Conservation (phyloP, 176 grass and related monocot species). For the Oryza glaberrima region DNA sequence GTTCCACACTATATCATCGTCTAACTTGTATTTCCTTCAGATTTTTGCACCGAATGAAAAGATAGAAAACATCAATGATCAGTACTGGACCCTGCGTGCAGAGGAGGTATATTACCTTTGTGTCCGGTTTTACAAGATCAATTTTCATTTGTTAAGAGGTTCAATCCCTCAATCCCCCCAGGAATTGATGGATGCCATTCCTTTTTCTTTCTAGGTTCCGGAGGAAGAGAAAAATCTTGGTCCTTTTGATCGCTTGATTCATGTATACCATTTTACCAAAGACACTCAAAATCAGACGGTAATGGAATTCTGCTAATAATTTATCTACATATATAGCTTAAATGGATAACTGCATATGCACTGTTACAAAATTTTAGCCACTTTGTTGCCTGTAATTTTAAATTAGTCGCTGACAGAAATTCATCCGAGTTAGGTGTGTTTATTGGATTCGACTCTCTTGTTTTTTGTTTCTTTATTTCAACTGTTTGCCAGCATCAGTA, state of each 20-base stretch:
- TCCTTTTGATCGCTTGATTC: constrained; percentile 90
- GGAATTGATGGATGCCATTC: constrained; percentile 20
- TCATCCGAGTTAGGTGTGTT: constrained; percentile 7
- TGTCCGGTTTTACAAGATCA: constrained; percentile 26
- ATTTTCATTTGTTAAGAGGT: not conserved
- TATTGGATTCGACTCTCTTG: constrained; percentile 1
- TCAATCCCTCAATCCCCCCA: not conserved
- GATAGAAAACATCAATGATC: constrained; percentile 98
- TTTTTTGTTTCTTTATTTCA: constrained; percentile 9
- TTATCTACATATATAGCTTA: not conserved
- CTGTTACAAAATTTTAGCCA: not conserved
- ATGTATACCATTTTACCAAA: constrained; percentile 95
- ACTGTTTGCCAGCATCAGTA: not conserved
- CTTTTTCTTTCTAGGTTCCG: constrained; percentile 68
- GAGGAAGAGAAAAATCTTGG: constrained; percentile 95
- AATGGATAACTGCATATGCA: not conserved
- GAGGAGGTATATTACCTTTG: constrained; percentile 69
- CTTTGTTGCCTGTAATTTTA: constrained; percentile 5
- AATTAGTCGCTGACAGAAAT: constrained; percentile 4
- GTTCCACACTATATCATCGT: not conserved
- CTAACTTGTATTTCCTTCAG: constrained; percentile 61
- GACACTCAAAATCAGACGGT: constrained; percentile 95
- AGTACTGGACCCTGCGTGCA: constrained; percentile 97
- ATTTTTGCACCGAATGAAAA: constrained; percentile 82
- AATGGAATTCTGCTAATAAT: constrained; percentile 46